Percentiles rank a stretch among this genome's conserved stretches.
Conservation (phyloP, 106 monocot genomes). For the Gastrodia elata region DNA sequence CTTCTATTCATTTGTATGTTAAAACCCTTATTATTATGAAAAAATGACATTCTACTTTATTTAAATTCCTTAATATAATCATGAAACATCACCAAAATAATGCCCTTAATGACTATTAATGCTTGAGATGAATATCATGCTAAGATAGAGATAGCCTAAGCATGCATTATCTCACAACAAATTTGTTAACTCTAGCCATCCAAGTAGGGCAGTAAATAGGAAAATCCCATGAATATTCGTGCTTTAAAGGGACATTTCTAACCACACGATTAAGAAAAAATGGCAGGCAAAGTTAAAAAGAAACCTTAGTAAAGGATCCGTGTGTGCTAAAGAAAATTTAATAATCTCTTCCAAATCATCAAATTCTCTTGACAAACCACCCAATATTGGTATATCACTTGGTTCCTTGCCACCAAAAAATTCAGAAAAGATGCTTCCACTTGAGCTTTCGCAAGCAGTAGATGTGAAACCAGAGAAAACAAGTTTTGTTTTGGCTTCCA, state of each 20-base stretch:
- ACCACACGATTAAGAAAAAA: not conserved
- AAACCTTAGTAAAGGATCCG: constrained; percentile 43
- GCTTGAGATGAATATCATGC: not conserved
- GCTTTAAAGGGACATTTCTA: not conserved
- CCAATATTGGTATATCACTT: constrained; percentile 34
- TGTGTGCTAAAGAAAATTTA: constrained; percentile 43
- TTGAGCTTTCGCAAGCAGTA: not conserved
- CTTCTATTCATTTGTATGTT: too few species aligned
- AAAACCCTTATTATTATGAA: too few species aligned
- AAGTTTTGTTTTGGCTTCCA: constrained; percentile 44
- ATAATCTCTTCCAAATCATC: constrained; percentile 67
- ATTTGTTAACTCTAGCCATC: not conserved
- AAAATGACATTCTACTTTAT: too few species aligned
- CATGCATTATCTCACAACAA: not conserved
- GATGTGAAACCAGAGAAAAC: constrained; percentile 25
- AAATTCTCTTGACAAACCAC: constrained; percentile 83
- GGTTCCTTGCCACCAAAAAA: constrained; percentile 11
- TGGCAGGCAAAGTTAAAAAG: not conserved
- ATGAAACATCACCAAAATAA: too few species aligned
- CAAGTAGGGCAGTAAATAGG: not conserved
- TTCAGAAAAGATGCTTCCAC: not conserved
- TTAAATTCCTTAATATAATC: too few species aligned
- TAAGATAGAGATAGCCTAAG: not conserved
- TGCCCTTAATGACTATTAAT: not conserved
- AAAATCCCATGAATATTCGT: not conserved